These are phyloP conservation scores for Aspergillus amoenus DNA, from an alignment of 2,329 filamentous ascomycete species.

Conservation along the genomic window DNA sequence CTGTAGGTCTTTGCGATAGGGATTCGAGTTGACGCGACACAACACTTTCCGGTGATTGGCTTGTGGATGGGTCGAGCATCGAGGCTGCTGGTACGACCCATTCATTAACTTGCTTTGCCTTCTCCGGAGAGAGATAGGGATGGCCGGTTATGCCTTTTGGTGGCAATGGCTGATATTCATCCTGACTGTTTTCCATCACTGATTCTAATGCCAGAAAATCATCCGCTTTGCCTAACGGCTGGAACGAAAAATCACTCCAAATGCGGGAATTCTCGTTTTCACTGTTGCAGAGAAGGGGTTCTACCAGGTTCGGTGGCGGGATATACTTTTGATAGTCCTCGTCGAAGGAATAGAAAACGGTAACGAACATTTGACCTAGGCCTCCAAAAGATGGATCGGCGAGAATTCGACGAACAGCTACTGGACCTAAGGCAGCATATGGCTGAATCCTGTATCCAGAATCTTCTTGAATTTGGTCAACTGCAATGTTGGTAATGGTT, in stretches of 20 bases:
- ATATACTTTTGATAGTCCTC: constrained; percentile 12
- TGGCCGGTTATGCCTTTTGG: constrained; percentile 16
- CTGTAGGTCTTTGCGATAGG: background rate
- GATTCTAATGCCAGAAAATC: constrained; percentile 19
- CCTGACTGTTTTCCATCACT: constrained; percentile 13
- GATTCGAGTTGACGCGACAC: background rate
- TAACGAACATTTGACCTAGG: constrained; percentile 25
- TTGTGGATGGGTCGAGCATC: background rate
- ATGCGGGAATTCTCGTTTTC: constrained; percentile 26
- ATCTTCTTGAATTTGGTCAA: constrained; percentile 6
- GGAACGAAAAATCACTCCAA: constrained; percentile 33
- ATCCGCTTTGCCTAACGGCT: constrained; percentile 29
- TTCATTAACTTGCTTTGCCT: constrained; percentile 28
- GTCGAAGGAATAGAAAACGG: constrained; percentile 19
- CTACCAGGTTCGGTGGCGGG: constrained; percentile 18
- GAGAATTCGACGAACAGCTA: constrained; percentile 23
- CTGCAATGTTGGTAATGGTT: constrained; percentile 20
- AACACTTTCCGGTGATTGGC: background rate
- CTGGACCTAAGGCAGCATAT: constrained; percentile 21
- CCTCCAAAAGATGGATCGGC: constrained; percentile 19
- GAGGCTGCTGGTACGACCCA: constrained; percentile 22
- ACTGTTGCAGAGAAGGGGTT: constrained; percentile 19
- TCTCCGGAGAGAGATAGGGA: constrained; percentile 28
- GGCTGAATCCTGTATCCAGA: constrained; percentile 18
- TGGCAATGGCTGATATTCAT: background rate